Evolutionary conservation across 1,284 basidiomycete genomes (phyloP), one percentile per base, ranked within the genome.

Genomic region (Rhodotorula sp.): DNA sequence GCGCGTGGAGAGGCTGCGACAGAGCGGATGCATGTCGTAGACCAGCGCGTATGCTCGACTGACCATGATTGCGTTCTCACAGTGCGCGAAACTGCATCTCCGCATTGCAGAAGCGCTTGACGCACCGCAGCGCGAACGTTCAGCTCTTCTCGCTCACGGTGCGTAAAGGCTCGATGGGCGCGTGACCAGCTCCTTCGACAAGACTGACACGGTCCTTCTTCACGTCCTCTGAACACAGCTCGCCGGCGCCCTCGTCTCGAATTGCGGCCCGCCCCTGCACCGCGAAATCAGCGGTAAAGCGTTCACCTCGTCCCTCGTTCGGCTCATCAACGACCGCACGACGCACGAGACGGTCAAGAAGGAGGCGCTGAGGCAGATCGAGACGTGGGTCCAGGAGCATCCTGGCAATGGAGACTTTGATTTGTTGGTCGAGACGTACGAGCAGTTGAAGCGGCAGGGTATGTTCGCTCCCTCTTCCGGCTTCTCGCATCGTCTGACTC

Each of bases 81-180:
- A 96, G 94, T 26, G 92, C 95, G 13, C 88, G 90, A 64, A 88
- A 90, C 77, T 92, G 92, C 69, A 85, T 96, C 69, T 88, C 87
- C 10, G 86, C 94, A 0, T 81, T 97, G 59, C 85, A 94, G 78
- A 97, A 95, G 81, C 90, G 95, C 9, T 85, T 99, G 1, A 85
- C 89, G 22, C 94, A 99, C 81, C 88, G 95, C 48, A 96, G 91
- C 79, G 90, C 95, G 22, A 99, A 96, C 77, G 96, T 99, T 1
- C 96, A 99, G 81, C 85, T 98, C 1, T 97, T 95, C 78, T 87
- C 94, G 15, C 86, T 99, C n/a, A 85, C 83, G 69, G 81, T 83
- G 63, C 73, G 81, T 68, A 22, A 2, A 44, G 34, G 40, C 40
- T 44, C 40, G 16, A 11, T 44, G 40, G 3, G 15, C 13, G 40